Evolutionary conservation across 495 filamentous ascomycete genomes (phyloP), one percentile per base, ranked within the genome.

Genomic region (Oidiodendron maius): DNA sequence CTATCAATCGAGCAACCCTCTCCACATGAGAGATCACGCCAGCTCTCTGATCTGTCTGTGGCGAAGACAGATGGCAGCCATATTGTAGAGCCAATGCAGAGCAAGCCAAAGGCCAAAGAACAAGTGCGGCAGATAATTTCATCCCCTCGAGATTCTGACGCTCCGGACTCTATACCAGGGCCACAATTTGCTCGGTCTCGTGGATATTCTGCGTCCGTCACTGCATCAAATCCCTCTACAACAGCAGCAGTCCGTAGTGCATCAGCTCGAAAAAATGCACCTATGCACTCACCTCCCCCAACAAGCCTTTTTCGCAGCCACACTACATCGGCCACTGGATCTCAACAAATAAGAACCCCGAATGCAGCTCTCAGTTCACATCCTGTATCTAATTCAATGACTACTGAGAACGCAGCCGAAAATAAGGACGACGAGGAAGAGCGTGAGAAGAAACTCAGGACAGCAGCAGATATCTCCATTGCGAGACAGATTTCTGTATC

Each of bases 401-500:
- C 40, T 34, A 18, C 57, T n/a, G 64, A 60, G 34, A 50, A 53
- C 36, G 48, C 55, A 4, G 67, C 64, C 8, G 47, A 61, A 16
- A 65, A 67, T 10, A 50, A 61, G 3, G 63, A 69, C 37, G 64
- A 69, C 2, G 34, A 52, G 17, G 55, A 61, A 1, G 60, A 71
- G n/a, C 25, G 45, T 8, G 53, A 60, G 46, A 59, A 60, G 12
- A 61, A 58, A 4, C 53, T 74, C 6, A 69, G 68, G 46, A 60
- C 64, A 6, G 65, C 75, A 17, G 75, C 77, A 5, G 75, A 82
- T 55, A 63, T 77, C 39, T 78, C 74, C 15, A 79, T 82, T 50
- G 77, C 78, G 2, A 60, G 78, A 9, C 75, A 80, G 56, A 77
- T 82, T 52, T 76, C 71, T 30, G 67, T 82, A 18, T 80, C 77